A percentile compares a stretch with the other conserved stretches of the same genome.
phyloP scores from a whole-genome alignment of 2,329 filamentous ascomycete species.

The Helicocarpus griseus region DNA sequence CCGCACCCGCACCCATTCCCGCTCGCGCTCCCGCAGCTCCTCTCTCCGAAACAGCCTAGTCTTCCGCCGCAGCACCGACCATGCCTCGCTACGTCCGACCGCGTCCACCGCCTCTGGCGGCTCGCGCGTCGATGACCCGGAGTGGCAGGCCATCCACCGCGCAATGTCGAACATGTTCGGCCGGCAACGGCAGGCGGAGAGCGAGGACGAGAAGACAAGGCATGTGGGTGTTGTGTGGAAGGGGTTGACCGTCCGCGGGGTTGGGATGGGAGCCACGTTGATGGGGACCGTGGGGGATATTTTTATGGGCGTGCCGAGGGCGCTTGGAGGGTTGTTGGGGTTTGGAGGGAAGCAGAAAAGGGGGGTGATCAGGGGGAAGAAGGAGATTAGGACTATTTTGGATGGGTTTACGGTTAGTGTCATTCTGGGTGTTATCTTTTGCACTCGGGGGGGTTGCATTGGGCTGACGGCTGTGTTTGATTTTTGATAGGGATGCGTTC shows the following conservation, averaged over 20 bases:
- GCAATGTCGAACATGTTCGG: slow-evolving; percentile 66
- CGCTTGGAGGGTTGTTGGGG: slow-evolving; percentile 30
- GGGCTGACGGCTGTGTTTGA: neutral
- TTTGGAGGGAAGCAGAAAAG: slow-evolving; percentile 28
- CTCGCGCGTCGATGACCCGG: slow-evolving; percentile 12
- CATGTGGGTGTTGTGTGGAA: slow-evolving; percentile 63
- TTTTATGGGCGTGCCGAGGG: slow-evolving; percentile 41
- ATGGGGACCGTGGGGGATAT: slow-evolving; percentile 49
- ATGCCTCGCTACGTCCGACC: no score
- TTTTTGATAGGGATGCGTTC: slow-evolving; percentile 27
- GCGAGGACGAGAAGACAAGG: slow-evolving; percentile 59
- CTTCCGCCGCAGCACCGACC: no score
- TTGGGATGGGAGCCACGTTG: slow-evolving; percentile 55
- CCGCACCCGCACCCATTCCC: no score
- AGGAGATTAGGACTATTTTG: slow-evolving; percentile 56
- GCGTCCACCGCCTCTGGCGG: neutral
- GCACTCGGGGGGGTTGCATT: neutral
- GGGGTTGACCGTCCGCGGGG: slow-evolving; percentile 59
- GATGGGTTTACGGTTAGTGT: slow-evolving; percentile 51
- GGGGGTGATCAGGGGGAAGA: slow-evolving; percentile 28
- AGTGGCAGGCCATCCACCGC: slow-evolving; percentile 47
- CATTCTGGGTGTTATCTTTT: slow-evolving; percentile 5
- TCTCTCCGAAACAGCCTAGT: no score
- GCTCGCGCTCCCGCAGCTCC: no score
- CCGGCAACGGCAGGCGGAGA: slow-evolving; percentile 51